Evolutionary conservation across 192 early-diverging fungal genomes (phyloP), one percentile per base, ranked within the genome.

Genomic region (Dimargaris cristalligena): DNA sequence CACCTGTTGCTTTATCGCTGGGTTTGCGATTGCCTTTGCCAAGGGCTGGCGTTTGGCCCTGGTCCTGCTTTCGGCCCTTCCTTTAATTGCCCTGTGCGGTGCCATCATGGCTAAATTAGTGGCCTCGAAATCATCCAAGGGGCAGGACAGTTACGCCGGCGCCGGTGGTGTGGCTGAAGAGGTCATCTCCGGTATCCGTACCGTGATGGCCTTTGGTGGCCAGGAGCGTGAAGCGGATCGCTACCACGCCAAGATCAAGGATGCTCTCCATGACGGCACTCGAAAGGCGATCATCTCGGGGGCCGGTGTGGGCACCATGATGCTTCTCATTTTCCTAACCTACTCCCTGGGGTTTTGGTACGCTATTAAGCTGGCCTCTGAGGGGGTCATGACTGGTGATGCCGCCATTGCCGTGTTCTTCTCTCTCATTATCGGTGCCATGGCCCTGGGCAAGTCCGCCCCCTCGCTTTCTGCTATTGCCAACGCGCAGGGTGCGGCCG

Each of bases 101-200:
- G 66, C 66, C n/a, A 46, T 83, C 23, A 80, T 85, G 73, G 72
- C 72, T 14, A 76, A 80, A 44, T 60, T 80, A 52, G 48, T 83
- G 2, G 70, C 70, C 14, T 56, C 58, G 9, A 69, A 65, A 28
- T 62, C 81, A 0, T 54, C 68, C 8, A 65, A 73, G 44, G 75
- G 77, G 0, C 78, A 82, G 64, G 72, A 78, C 62, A 71, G 84
- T 14, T 94, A 92, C 65, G 92, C 85, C 20, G 74, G 70, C 33
- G 92, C 91, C 4, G 90, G 90, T 44, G 80, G 79, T 16, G 74
- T 94, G 34, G 94, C 90, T 0, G 81, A 89, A 64, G 86, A 97
- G 65, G 88, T 83, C 0, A 68, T 97, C 41, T 69, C 81, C 29
- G 76, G 80, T 22, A 87, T 94, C 48, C 80, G 88, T 44, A 97